A percentile compares a stretch with the other conserved stretches of the same genome.
These are phyloP conservation scores for Leptodermis oblonga DNA, from an alignment of 257 asterid genomes.

Conservation along the genomic window DNA sequence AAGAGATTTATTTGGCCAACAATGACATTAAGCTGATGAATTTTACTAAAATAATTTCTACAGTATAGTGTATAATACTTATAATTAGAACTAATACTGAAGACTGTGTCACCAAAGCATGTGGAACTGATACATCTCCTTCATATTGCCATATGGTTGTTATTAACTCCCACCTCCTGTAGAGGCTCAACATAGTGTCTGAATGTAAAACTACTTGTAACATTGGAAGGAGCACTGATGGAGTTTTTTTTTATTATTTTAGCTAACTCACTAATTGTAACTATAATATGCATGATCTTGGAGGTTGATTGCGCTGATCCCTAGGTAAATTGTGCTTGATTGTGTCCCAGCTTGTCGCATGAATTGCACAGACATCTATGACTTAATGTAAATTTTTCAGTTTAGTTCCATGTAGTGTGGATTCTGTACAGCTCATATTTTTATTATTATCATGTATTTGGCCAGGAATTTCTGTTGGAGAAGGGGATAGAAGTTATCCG, in stretches of 20 bases:
- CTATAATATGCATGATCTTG: background rate
- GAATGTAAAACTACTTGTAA: background rate
- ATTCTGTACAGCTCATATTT: background rate
- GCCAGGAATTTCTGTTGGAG: constrained; percentile 72
- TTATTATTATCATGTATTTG: constrained; percentile 12
- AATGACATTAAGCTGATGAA: background rate
- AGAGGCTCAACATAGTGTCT: background rate
- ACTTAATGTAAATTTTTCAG: background rate
- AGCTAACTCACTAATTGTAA: background rate
- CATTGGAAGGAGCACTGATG: background rate
- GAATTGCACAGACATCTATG: background rate
- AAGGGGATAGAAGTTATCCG: constrained; percentile 74
- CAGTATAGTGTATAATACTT: background rate
- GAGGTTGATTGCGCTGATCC: background rate
- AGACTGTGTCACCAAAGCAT: background rate
- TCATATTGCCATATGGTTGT: too few species aligned
- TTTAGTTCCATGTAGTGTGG: background rate
- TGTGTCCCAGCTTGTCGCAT: background rate
- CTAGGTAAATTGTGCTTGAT: background rate
- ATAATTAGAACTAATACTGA: background rate
- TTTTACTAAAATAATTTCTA: background rate
- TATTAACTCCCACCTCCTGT: background rate
- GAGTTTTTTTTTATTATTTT: background rate
- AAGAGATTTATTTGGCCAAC: background rate
- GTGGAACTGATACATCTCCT: background rate